Base-by-base conservation (phyloP, 2,329 filamentous ascomycete genomes). In the Aphanoascus verrucosus region DNA sequence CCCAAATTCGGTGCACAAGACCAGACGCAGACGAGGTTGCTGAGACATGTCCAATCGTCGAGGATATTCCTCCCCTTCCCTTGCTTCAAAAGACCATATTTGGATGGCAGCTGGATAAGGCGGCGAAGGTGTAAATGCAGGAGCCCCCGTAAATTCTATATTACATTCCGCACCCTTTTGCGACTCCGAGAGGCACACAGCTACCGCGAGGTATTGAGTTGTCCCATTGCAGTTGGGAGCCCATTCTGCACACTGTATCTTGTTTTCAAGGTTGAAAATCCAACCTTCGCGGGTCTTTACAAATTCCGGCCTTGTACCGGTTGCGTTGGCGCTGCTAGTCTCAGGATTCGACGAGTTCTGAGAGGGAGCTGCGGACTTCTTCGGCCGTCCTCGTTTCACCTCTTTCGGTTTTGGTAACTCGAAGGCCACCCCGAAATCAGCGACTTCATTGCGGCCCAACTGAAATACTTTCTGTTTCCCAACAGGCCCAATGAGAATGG, bases 1-100 rank as follows among this genome's bases (percentile, higher is more conserved):
- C 2, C 80, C 80, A 73, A 78, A 81, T 19, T 79, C 70, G 1
- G 75, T 74, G 58, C 78, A 81, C n/a, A 83, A 62, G 2, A 77
- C 73, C 35, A 75, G 59, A 23, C 68, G 67, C 41, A 82, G 67
- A 43, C 64, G 62, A 2, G 80, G 79, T 14, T 68, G 60, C 7
- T 55, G 60, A 0, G 59, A 62, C 58, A 69, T 69, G 59, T 79
- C 72, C 5, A 80, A 64, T 1, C 64, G 66, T 12, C 69, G 67
- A 0, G 68, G 63, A 19, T 58, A 56, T 14, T 58, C 53, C 1
- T 63, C 60, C 5, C 64, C 61, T 41, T 63, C 52, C 14, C 62
- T 65, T 2, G 72, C 69, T 37, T 69, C 66, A 58, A 83, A 78
- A 5, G 74, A 68, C 80, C 80, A 83, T 5, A 84, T 74, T 57